Conservation (phyloP, 768 basidiomycete genomes). For the Leccinum longicurvipes region DNA sequence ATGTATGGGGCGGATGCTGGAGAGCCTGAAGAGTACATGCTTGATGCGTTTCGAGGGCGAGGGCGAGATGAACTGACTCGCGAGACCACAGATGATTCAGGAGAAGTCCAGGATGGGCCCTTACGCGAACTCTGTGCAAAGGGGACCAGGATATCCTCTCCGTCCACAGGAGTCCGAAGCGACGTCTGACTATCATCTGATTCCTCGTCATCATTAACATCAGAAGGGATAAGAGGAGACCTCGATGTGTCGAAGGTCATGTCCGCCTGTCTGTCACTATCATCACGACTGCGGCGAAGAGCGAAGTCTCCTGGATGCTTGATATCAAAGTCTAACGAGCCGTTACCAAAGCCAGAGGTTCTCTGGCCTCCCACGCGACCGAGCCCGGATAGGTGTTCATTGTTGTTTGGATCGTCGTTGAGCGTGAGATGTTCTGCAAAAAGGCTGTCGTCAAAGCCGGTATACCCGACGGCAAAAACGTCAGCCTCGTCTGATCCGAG, state of each 20-base stretch:
- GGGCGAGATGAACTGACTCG: conserved; percentile 27
- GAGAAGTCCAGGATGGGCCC: neutral
- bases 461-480: conserved; percentile 23
- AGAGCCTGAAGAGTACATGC: neutral
- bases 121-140: neutral
- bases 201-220: conserved; percentile 27
- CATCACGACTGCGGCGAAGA: conserved; percentile 4
- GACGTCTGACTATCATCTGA: conserved; percentile 28
- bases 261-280: conserved; percentile 8
- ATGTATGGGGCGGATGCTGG: conserved; percentile 5
- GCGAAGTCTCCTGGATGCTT: conserved; percentile 9
- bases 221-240: conserved; percentile 20
- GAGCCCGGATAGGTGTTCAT: conserved; percentile 23
- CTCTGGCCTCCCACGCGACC: neutral
- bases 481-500: conserved; percentile 11
- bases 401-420: conserved; percentile 23
- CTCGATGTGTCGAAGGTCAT: conserved; percentile 19
- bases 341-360: neutral
- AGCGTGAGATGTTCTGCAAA: conserved; percentile 23
- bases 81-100: conserved; percentile 12
- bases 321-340: conserved; percentile 1
- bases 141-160: conserved; percentile 10
- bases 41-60: conserved; percentile 19
- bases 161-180: conserved; percentile 27
- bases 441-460: conserved; percentile 23